Percentiles rank a stretch among this genome's conserved stretches.
Conservation (phyloP, 257 asterid species). For the Nicotiana noctiflora region DNA sequence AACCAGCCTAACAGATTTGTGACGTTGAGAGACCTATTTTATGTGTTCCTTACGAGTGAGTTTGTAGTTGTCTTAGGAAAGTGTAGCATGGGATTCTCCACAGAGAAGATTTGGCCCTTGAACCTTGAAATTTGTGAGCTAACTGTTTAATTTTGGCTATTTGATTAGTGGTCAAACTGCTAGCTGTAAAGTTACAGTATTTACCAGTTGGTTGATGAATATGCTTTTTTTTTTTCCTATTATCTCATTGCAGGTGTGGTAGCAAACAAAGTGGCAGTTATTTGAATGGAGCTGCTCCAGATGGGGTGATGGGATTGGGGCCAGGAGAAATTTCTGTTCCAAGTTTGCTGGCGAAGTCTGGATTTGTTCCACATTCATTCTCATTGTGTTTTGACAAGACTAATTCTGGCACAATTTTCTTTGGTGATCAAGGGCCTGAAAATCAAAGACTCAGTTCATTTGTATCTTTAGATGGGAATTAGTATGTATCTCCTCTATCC, state of each 20-base stretch:
- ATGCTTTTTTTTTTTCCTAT: neutral
- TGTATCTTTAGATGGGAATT: conserved; percentile 27
- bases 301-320: conserved; percentile 79
- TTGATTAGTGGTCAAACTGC: neutral
- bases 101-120: neutral
- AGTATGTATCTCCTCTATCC: conserved; percentile 30
- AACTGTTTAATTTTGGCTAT: neutral
- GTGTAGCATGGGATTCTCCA: neutral
- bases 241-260: conserved; percentile 55
- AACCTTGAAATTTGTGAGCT: neutral
- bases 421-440: conserved; percentile 71
- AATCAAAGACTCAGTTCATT: conserved; percentile 56
- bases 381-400: conserved; percentile 71
- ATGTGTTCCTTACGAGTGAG: neutral
- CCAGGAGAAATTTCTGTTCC: conserved; percentile 72
- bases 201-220: conserved; percentile 5
- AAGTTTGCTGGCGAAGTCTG: conserved; percentile 71
- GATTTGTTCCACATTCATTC: conserved; percentile 61
- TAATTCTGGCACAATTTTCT: conserved; percentile 63
- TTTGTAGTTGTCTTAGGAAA: neutral
- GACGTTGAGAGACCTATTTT: neutral
- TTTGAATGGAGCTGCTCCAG: conserved; percentile 75
- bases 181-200: neutral
- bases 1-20: neutral
- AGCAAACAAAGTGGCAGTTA: conserved; percentile 70